Conservation (phyloP, 768 basidiomycete genomes). For the Suillus alpinus region DNA sequence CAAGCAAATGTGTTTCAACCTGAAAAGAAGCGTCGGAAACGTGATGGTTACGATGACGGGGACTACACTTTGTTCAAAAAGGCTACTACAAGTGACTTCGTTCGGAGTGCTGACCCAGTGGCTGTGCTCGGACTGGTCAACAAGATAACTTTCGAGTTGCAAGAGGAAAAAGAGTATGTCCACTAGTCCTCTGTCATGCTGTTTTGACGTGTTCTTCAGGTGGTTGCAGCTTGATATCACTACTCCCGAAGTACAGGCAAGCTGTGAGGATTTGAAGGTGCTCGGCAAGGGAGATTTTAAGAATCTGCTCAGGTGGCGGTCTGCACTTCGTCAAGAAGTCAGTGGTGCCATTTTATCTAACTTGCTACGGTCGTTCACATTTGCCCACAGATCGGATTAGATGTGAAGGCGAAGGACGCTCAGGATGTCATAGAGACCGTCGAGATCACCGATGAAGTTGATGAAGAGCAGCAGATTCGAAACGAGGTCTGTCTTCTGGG, state of each 20-base stretch:
- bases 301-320: conserved; percentile 85
- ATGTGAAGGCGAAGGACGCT: conserved; percentile 68
- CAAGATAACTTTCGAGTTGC: conserved; percentile 71
- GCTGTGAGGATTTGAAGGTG: conserved; percentile 91
- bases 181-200: neutral
- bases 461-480: conserved; percentile 87
- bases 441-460: conserved; percentile 64
- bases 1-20: conserved; percentile 95
- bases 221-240: conserved; percentile 76
- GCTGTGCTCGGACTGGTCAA: conserved; percentile 74
- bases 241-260: conserved; percentile 74
- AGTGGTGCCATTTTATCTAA: conserved; percentile 1
- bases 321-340: conserved; percentile 85
- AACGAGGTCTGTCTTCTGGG: conserved; percentile 62
- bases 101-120: conserved; percentile 70
- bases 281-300: conserved; percentile 99
- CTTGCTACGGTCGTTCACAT: conserved; percentile 6
- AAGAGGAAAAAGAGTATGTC: conserved; percentile 80
- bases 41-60: conserved; percentile 95
- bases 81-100: conserved; percentile 65
- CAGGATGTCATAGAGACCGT: conserved; percentile 75
- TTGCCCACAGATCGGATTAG: conserved; percentile 68
- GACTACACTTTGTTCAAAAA: conserved; percentile 88
- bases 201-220: conserved; percentile 33
- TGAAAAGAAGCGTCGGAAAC: conserved; percentile 89